phyloP scores from a whole-genome alignment of 257 asterid genomes.

The Haberlea rhodopensis region DNA sequence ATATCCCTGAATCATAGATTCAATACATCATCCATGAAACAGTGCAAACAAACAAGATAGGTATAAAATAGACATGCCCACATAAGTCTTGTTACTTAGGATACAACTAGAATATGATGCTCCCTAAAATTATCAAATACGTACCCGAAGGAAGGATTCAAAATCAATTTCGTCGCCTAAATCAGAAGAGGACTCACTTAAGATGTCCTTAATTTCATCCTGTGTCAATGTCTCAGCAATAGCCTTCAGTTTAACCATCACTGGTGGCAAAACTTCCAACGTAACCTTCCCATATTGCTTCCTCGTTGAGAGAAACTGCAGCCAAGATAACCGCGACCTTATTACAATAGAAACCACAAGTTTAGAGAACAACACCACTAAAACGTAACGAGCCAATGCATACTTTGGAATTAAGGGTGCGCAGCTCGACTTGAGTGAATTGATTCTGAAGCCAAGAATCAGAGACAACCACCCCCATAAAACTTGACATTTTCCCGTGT shows the following conservation, averaged over 20 bases:
- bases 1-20: conserved; percentile 43
- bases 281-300: conserved; percentile 60
- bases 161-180: conserved; percentile 61
- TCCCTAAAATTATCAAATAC: conserved; percentile 2
- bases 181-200: conserved; percentile 51
- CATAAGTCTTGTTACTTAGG: background rate
- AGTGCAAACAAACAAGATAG: background rate
- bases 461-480: conserved; percentile 66
- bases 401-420: conserved; percentile 64
- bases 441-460: conserved; percentile 85
- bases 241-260: conserved; percentile 60
- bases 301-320: conserved; percentile 55
- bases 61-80: background rate
- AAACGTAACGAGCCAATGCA: background rate
- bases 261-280: conserved; percentile 63
- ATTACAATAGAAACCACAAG: no score
- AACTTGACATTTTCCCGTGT: conserved; percentile 50
- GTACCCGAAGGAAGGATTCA: conserved; percentile 74
- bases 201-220: conserved; percentile 56
- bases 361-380: background rate
- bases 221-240: conserved; percentile 38
- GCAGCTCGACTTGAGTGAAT: conserved; percentile 86
- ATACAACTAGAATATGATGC: background rate
- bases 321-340: background rate
- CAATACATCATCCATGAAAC: background rate